Percentiles rank a stretch among this genome's conserved stretches.
Conservation (phyloP, 768 basidiomycete species). For the Termitomyces sp. region DNA sequence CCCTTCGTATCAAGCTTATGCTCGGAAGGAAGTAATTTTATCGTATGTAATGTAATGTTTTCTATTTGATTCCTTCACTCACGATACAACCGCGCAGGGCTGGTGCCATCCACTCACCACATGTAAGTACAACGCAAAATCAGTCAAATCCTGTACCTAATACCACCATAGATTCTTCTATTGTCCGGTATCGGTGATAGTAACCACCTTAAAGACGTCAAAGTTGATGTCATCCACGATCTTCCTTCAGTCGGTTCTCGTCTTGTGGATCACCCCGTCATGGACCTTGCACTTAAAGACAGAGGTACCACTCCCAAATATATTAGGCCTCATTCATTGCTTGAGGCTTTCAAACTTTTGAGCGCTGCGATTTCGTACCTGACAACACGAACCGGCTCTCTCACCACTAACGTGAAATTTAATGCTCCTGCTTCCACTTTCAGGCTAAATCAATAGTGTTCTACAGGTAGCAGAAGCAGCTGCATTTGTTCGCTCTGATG, state of each 20-base stretch:
- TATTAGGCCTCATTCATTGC: slow-evolving; percentile 26
- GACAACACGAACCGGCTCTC: slow-evolving; percentile 39
- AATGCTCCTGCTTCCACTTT: background rate
- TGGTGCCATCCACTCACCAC: slow-evolving; percentile 61
- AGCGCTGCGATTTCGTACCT: slow-evolving; percentile 35
- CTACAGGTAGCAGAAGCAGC: slow-evolving; percentile 45
- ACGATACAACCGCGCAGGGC: slow-evolving; percentile 29
- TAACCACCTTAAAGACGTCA: slow-evolving; percentile 43
- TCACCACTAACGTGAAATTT: slow-evolving; percentile 47
- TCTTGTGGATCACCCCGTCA: slow-evolving; percentile 65
- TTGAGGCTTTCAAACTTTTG: slow-evolving; percentile 21
- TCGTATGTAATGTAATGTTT: slow-evolving; percentile 25
- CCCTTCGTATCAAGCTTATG: slow-evolving; percentile 34
- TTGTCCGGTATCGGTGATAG: slow-evolving; percentile 76
- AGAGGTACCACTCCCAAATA: slow-evolving; percentile 40
- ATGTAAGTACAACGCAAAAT: slow-evolving; percentile 23
- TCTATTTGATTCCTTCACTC: background rate
- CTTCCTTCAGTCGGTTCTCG: slow-evolving; percentile 72
- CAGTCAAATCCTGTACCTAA: background rate
- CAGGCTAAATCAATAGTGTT: background rate
- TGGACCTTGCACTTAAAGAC: slow-evolving; percentile 50
- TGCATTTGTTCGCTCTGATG: slow-evolving; percentile 53
- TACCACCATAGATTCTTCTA: slow-evolving; percentile 46
- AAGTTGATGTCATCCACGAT: slow-evolving; percentile 55
- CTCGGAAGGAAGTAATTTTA: slow-evolving; percentile 52